A percentile compares a stretch with the other conserved stretches of the same genome.
Evolutionary conservation across 768 basidiomycete species (phyloP).

Genomic region (Harrya chromipes): DNA sequence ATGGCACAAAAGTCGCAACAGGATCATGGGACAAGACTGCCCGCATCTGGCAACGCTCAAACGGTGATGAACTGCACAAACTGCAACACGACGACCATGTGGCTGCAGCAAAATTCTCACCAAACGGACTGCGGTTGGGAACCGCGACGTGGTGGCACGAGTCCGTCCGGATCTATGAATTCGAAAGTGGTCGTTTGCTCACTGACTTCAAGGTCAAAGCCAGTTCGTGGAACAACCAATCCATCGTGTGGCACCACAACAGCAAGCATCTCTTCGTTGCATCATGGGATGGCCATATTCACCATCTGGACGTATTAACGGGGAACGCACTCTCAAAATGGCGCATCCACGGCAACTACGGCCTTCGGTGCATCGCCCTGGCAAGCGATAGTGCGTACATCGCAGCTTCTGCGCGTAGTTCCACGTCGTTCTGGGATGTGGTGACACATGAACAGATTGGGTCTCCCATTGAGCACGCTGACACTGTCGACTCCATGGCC

Average conservation of each 20-base stretch:
- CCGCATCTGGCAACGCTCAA: no score
- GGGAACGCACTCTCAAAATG: neutral
- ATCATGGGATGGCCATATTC: neutral
- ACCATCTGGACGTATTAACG: neutral
- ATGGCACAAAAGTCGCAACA: no score
- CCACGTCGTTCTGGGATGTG: constrained; percentile 8
- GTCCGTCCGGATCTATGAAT: neutral
- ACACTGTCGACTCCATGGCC: no score
- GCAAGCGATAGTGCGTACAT: neutral
- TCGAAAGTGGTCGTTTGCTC: neutral
- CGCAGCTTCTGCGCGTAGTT: neutral
- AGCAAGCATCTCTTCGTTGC: constrained; percentile 1
- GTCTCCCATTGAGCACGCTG: no score
- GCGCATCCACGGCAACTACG: neutral
- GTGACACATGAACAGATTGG: neutral
- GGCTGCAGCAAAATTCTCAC: neutral
- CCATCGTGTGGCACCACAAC: neutral
- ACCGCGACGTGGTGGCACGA: neutral
- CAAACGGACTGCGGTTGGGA: neutral
- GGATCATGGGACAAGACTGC: no score
- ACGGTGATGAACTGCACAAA: no score
- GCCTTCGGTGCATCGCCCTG: neutral
- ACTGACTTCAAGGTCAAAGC: neutral
- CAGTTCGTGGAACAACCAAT: no score
- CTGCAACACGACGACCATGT: neutral